Evolutionary conservation across 2,329 filamentous ascomycete genomes (phyloP).

Genomic region (Penicillium sp.): DNA sequence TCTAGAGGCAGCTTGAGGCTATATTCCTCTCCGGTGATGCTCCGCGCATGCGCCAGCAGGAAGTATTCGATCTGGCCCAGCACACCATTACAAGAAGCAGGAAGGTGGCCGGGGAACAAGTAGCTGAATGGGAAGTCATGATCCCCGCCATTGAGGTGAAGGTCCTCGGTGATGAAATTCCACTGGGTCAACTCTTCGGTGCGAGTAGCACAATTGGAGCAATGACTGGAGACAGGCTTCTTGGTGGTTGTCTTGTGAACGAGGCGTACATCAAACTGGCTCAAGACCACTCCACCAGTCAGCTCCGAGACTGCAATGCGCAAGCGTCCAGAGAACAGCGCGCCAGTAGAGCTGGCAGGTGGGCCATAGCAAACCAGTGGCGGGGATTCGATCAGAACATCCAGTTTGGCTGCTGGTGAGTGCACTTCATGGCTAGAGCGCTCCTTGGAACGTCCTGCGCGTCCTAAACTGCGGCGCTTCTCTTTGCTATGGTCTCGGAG

Average conservation of each 20-base stretch:
- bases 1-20: constrained; percentile 66
- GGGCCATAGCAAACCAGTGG: constrained; percentile 80
- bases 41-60: constrained; percentile 66
- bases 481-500: constrained; percentile 42
- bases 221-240: constrained; percentile 76
- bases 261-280: constrained; percentile 70
- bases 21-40: constrained; percentile 60
- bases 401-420: constrained; percentile 51
- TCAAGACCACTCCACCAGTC: constrained; percentile 61
- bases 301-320: constrained; percentile 67
- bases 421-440: constrained; percentile 30
- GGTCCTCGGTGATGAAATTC: constrained; percentile 65
- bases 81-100: constrained; percentile 73
- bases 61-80: constrained; percentile 75
- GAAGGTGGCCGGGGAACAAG: constrained; percentile 79
- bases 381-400: constrained; percentile 75
- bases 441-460: constrained; percentile 39
- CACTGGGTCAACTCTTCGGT: constrained; percentile 73
- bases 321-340: constrained; percentile 80
- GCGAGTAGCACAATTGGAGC: constrained; percentile 70
- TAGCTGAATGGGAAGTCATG: constrained; percentile 89
- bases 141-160: constrained; percentile 49
- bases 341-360: constrained; percentile 72
- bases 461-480: constrained; percentile 40
- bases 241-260: constrained; percentile 71